Base-by-base conservation (phyloP, 2,329 filamentous ascomycete genomes). In the Penicillium psychrosexuale region DNA sequence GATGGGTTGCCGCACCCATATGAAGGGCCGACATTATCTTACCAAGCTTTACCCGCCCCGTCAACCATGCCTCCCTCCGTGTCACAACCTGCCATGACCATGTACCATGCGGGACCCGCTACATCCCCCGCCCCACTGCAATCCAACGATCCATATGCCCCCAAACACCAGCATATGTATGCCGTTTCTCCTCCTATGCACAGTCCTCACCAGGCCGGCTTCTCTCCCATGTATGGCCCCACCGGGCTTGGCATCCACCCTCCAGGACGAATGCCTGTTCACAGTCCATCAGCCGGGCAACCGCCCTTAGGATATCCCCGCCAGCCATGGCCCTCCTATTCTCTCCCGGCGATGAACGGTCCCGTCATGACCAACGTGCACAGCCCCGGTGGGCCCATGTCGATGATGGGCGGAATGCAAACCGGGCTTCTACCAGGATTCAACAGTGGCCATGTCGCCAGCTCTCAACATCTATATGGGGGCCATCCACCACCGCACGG, bases 301-400 rank as follows among this genome's bases (percentile, higher is more conserved):
- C 66, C 66, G 3, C 66, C 69, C 12, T 48, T 73, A 51, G 66
- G 62, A 28, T 74, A 72, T 52, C 67, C 66, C 30, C 75, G 76
- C 66, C 78, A 70, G 31, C 75, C 77, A 2, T 78, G 76, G 65
- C 73, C 76, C 9, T 78, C 76, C 7, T 83, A 86, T 64, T 80
- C 80, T 3, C 78, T 88, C 3, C 82, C 87, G 3, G 77, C 80
- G n/a, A 82, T 86, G 78, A 76, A 79, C 39, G 85, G 86, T 1
- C 82, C 87, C 1, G 85, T 93, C 28, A 84, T 93, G 78, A 88
- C 89, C 15, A 94, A 93, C 67, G 82, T 94, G 27, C 84, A 87
- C 65, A 89, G 86, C 57, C 90, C 90, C 0, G 84, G 84, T 50
- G 81, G 82, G 6, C 87, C 88, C 57, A 85, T 94, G 78, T 81